Evolutionary conservation across 2,329 filamentous ascomycete species (phyloP).

Genomic region (Diaporthe humulicola): DNA sequence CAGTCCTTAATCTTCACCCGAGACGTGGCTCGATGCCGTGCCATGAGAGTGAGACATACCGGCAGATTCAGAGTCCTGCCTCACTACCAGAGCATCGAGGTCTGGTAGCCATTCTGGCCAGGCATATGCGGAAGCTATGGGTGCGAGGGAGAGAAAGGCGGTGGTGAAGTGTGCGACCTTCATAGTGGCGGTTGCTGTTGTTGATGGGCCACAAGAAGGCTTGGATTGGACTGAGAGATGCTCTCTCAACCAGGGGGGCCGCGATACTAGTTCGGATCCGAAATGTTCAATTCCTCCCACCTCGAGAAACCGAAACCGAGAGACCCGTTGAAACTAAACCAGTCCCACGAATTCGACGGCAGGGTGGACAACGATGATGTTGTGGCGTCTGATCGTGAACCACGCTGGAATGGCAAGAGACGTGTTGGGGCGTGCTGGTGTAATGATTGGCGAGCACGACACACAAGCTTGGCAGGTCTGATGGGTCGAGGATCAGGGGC

Average conservation of each 20-base stretch:
- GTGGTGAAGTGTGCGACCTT: conserved; percentile 64
- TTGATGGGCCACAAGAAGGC: conserved; percentile 24
- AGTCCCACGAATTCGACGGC: not conserved
- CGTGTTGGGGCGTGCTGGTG: not conserved
- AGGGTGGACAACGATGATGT: conserved; percentile 9
- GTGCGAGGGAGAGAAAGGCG: conserved; percentile 64
- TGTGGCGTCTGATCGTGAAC: conserved; percentile 17
- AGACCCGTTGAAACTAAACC: not conserved
- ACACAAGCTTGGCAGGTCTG: conserved; percentile 18
- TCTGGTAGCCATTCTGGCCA: conserved; percentile 71
- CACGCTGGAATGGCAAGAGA: conserved; percentile 4
- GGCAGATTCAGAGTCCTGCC: conserved; percentile 49
- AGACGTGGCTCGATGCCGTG: conserved; percentile 31
- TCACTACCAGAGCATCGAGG: conserved; percentile 65
- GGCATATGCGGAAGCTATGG: conserved; percentile 60
- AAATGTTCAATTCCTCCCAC: not conserved
- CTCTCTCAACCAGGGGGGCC: conserved; percentile 25
- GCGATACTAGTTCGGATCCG: conserved; percentile 1
- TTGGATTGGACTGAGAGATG: not conserved
- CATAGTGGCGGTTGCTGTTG: conserved; percentile 54
- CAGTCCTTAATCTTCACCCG: conserved; percentile 21
- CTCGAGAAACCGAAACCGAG: not conserved
- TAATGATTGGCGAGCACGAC: conserved; percentile 14
- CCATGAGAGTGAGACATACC: conserved; percentile 35
- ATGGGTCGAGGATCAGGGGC: conserved; percentile 29